A percentile compares a stretch with the other conserved stretches of the same genome.
Evolutionary conservation across 2,329 filamentous ascomycete species (phyloP).

Genomic region (Cordyceps cateniannulata): DNA sequence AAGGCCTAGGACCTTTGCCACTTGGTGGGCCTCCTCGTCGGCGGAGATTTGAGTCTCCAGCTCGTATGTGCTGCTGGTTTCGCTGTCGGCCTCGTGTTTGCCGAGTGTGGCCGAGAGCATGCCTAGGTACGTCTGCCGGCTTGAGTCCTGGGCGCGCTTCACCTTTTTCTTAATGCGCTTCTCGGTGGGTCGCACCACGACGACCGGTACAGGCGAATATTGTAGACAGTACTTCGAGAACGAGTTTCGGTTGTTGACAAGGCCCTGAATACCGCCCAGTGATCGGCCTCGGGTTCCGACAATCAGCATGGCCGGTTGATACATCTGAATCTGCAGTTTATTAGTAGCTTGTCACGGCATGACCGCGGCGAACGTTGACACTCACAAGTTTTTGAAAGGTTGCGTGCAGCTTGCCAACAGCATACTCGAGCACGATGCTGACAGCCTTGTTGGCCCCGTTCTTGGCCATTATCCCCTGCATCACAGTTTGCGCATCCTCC

Average conservation of each 20-base stretch:
- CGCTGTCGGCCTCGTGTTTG: constrained; percentile 52
- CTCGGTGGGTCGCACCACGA: constrained; percentile 80
- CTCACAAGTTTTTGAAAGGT: constrained; percentile 85
- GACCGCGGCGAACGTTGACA: constrained; percentile 14
- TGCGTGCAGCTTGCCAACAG: constrained; percentile 81
- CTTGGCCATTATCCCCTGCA: constrained; percentile 71
- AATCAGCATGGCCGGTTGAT: constrained; percentile 85
- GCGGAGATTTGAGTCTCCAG: constrained; percentile 48
- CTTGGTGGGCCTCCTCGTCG: constrained; percentile 58
- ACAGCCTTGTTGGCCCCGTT: constrained; percentile 76
- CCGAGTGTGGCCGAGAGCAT: constrained; percentile 62
- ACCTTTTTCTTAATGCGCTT: constrained; percentile 86
- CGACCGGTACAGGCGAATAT: constrained; percentile 86
- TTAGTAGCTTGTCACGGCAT: constrained; percentile 7
- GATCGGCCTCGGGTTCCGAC: constrained; percentile 84
- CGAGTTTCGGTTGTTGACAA: constrained; percentile 70
- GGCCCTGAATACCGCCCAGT: constrained; percentile 76
- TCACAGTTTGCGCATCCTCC: constrained; percentile 65
- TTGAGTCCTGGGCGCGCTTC: constrained; percentile 73
- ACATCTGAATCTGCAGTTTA: constrained; percentile 67
- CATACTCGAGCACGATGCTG: constrained; percentile 78
- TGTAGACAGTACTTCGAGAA: constrained; percentile 94
- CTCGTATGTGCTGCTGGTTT: constrained; percentile 46
- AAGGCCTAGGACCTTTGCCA: constrained; percentile 56
- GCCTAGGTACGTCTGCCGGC: constrained; percentile 67